Conservation (phyloP, 768 basidiomycete genomes). For the Serendipita vermifera region DNA sequence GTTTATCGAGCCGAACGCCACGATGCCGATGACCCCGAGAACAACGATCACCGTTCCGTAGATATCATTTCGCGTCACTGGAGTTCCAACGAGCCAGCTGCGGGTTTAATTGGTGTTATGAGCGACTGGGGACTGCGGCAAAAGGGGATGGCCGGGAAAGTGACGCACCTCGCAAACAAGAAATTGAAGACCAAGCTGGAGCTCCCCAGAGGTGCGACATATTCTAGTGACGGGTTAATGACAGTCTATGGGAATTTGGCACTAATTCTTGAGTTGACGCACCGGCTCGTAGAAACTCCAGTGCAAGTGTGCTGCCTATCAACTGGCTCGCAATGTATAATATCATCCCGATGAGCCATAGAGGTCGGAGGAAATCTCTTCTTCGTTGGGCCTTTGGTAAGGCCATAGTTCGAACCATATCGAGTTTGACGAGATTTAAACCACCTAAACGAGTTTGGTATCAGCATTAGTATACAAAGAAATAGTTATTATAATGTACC, state of each 20-base stretch:
- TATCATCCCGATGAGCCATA: constrained; percentile 86
- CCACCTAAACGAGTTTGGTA: constrained; percentile 30
- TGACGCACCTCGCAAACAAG: constrained; percentile 52
- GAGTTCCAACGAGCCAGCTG: constrained; percentile 68
- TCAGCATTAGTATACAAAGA: background rate
- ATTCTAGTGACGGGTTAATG: constrained; percentile 41
- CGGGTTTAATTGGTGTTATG: background rate
- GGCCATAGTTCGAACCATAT: constrained; percentile 67
- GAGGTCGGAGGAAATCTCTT: constrained; percentile 67
- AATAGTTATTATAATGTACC: constrained; percentile 30
- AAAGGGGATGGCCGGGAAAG: constrained; percentile 6
- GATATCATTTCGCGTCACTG: constrained; percentile 72
- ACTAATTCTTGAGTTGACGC: constrained; percentile 15
- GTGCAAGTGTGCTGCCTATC: constrained; percentile 73
- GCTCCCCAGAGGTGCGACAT: constrained; percentile 90
- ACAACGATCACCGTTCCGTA: constrained; percentile 76
- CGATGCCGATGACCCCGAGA: constrained; percentile 75
- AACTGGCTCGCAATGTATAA: constrained; percentile 88
- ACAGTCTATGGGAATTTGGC: constrained; percentile 11
- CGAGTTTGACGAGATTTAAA: constrained; percentile 88
- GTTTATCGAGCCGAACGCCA: constrained; percentile 75
- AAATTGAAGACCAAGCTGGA: constrained; percentile 94
- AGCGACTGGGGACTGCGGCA: background rate
- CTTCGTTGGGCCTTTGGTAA: constrained; percentile 64
- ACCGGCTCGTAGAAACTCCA: constrained; percentile 83